Percentiles rank a stretch among this genome's conserved stretches.
phyloP scores from a whole-genome alignment of 139 green algal species.

The Micractinium sp. region DNA sequence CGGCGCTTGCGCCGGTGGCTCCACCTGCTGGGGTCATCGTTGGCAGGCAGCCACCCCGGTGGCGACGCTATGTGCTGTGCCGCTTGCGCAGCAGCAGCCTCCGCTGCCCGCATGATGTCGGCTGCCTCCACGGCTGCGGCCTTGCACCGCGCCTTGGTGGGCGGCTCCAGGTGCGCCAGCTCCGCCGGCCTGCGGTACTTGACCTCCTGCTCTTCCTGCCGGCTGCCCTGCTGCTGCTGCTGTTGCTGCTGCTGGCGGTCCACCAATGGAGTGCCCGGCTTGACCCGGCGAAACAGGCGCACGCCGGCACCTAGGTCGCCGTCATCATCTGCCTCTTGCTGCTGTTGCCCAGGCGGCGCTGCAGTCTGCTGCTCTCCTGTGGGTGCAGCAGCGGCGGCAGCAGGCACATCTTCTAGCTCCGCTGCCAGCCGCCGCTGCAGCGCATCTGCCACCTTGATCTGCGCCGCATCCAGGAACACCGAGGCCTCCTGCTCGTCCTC shows the following conservation, averaged over 20 bases:
- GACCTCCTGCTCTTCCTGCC: not conserved
- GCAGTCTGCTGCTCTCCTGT: not conserved
- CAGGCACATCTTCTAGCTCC: conserved; percentile 18
- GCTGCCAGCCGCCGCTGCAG: conserved; percentile 10
- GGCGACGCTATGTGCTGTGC: not conserved
- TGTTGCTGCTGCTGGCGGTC: conserved; percentile 6
- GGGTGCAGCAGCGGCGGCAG: not conserved
- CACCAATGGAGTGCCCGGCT: not conserved
- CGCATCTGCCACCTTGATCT: conserved; percentile 26
- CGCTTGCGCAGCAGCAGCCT: not conserved
- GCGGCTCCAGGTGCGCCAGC: not conserved
- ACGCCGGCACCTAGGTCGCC: not conserved
- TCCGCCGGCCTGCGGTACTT: not conserved
- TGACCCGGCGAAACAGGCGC: conserved; percentile 24
- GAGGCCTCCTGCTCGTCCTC: not conserved
- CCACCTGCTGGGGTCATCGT: conserved; percentile 20
- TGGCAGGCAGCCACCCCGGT: not conserved
- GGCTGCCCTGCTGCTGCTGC: not conserved
- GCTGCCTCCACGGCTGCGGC: conserved; percentile 12
- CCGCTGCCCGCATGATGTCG: not conserved
- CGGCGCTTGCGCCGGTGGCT: conserved; percentile 18
- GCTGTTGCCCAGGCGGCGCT: not conserved
- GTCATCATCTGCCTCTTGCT: not conserved
- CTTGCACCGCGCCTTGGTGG: conserved; percentile 4
- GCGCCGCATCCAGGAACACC: conserved; percentile 7